phyloP scores from a whole-genome alignment of 352 stramenopile genomes.

The Phytophthora niederhauseri region DNA sequence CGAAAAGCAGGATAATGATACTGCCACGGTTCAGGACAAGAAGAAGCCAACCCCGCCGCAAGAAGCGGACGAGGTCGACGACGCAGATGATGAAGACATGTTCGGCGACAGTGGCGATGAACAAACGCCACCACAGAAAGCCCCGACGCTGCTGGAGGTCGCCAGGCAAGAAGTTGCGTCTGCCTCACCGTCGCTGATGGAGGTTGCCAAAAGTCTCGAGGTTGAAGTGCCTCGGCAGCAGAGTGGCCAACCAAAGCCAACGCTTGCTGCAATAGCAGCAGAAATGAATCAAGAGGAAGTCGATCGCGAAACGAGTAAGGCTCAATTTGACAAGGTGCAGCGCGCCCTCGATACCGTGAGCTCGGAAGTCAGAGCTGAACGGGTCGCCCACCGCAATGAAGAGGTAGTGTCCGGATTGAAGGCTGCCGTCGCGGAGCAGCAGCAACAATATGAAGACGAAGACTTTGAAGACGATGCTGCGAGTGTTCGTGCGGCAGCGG shows the following conservation, averaged over 20 bases:
- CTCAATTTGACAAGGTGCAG: slow-evolving; percentile 34
- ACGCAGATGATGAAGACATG: slow-evolving; percentile 41
- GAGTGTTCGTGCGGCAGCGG: slow-evolving; percentile 27
- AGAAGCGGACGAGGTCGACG: slow-evolving; percentile 23
- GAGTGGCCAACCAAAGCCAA: slow-evolving; percentile 6
- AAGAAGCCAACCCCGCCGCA: not conserved
- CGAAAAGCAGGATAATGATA: slow-evolving; percentile 25
- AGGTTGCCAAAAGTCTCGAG: slow-evolving; percentile 27
- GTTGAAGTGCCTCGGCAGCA: slow-evolving; percentile 21
- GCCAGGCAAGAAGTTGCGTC: slow-evolving; percentile 35
- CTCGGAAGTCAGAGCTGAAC: slow-evolving; percentile 39
- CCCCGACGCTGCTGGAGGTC: slow-evolving; percentile 38
- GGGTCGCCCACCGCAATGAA: slow-evolving; percentile 22
- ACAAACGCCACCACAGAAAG: slow-evolving; percentile 21
- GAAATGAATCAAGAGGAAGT: slow-evolving; percentile 55
- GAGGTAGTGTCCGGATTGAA: slow-evolving; percentile 41
- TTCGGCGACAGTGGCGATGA: slow-evolving; percentile 40
- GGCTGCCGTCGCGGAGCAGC: slow-evolving; percentile 45
- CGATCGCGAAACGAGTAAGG: slow-evolving; percentile 14
- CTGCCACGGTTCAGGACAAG: not conserved
- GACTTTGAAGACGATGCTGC: slow-evolving; percentile 57
- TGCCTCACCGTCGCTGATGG: slow-evolving; percentile 15
- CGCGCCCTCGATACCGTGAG: slow-evolving; percentile 29
- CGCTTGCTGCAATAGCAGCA: slow-evolving; percentile 38
- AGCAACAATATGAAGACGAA: slow-evolving; percentile 50